Percentiles rank a stretch among this genome's conserved stretches.
These are phyloP conservation scores for Avena eriantha DNA, from an alignment of 176 grass and related monocot genomes.

Conservation along the genomic window DNA sequence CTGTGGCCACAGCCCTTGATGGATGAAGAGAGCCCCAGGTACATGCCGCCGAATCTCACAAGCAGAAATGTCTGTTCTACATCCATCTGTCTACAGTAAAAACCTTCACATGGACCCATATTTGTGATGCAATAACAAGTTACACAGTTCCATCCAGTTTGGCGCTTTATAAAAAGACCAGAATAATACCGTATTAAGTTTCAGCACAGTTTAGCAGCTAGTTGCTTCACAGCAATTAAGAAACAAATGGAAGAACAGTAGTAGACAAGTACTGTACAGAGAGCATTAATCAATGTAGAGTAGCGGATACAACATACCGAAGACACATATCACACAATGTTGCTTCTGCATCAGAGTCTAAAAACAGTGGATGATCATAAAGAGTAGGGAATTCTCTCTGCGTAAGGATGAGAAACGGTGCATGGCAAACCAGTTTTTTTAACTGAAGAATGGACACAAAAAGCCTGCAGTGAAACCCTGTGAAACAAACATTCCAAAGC, in stretches of 20 bases:
- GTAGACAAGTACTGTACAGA: conserved; percentile 30
- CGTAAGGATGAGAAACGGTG: conserved; percentile 10
- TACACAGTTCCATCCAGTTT: conserved; percentile 33
- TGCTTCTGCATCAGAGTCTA: conserved; percentile 29
- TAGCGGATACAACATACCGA: conserved; percentile 39
- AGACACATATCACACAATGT: conserved; percentile 17
- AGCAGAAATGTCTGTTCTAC: conserved; percentile 31
- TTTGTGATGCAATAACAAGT: conserved; percentile 46
- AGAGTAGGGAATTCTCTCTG: conserved; percentile 24
- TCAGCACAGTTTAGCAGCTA: conserved; percentile 47
- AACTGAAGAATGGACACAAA: not conserved
- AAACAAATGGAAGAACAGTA: conserved; percentile 34
- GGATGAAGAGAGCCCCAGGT: conserved; percentile 30
- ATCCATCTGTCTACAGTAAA: conserved; percentile 39
- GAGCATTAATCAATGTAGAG: conserved; percentile 36
- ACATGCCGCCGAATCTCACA: conserved; percentile 19
- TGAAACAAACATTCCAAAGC: conserved; percentile 19
- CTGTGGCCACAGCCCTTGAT: conserved; percentile 31
- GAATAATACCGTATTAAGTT: conserved; percentile 48
- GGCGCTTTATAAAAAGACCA: conserved; percentile 42
- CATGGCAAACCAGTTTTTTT: not conserved
- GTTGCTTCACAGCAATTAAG: conserved; percentile 33
- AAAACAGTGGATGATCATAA: not conserved
- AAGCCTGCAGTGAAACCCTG: not conserved
- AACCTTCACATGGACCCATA: conserved; percentile 36